phyloP scores from a whole-genome alignment of 345 rosid species.

The Arabidopsis arenosa region DNA sequence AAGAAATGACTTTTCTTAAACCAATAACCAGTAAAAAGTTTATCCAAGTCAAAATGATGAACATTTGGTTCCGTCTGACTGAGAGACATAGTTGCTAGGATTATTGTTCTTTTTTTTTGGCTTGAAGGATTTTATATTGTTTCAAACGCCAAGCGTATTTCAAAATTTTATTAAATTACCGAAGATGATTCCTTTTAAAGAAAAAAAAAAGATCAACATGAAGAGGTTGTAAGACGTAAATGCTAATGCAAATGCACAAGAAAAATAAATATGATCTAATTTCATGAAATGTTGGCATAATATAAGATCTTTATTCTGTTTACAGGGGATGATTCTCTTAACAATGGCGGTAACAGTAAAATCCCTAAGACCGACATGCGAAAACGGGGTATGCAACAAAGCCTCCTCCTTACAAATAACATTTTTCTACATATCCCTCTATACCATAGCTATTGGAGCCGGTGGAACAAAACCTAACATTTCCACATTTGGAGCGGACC shows the following conservation, averaged over 20 bases:
- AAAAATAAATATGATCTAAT: not conserved
- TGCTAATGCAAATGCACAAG: not conserved
- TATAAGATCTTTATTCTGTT: slow-evolving; percentile 3
- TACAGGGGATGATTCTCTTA: slow-evolving; percentile 84
- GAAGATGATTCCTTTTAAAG: not conserved
- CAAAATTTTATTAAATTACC: not conserved
- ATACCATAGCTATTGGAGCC: slow-evolving; percentile 79
- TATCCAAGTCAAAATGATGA: slow-evolving; percentile 2
- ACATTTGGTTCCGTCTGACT: not conserved
- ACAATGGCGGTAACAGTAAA: slow-evolving; percentile 78
- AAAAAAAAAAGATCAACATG: not conserved
- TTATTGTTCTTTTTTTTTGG: no score
- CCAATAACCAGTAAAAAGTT: slow-evolving; percentile 13
- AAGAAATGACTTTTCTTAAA: slow-evolving; percentile 20
- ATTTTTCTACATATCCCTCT: slow-evolving; percentile 77
- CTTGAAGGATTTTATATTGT: not conserved
- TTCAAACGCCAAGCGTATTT: not conserved
- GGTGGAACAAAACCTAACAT: slow-evolving; percentile 96
- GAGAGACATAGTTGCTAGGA: not conserved
- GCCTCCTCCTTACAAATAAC: slow-evolving; percentile 68
- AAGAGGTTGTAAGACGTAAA: not conserved
- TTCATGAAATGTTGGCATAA: not conserved
- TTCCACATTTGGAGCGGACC: slow-evolving; percentile 96
- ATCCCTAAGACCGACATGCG: slow-evolving; percentile 66
- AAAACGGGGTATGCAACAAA: slow-evolving; percentile 70